Evolutionary conservation across 768 basidiomycete genomes (phyloP).

Genomic region (Tephrocybe sp.): DNA sequence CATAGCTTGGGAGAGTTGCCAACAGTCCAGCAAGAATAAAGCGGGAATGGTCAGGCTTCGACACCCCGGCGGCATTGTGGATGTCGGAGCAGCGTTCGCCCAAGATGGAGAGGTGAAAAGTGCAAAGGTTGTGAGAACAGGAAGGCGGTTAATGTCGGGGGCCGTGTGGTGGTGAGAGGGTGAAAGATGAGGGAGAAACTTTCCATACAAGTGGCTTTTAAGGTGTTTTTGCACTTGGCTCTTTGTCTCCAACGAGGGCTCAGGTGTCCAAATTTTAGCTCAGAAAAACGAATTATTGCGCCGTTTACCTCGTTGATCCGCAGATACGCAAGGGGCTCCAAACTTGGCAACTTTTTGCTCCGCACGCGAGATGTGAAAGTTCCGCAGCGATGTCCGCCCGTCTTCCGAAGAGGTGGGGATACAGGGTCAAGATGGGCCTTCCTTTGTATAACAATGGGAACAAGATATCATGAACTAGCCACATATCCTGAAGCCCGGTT

Average conservation of each 20-base stretch:
- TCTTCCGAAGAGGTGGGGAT: too few species aligned
- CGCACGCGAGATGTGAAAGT: too few species aligned
- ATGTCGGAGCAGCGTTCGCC: slow-evolving; percentile 60
- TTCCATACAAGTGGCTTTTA: not conserved
- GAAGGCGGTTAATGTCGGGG: slow-evolving; percentile 71
- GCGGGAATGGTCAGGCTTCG: slow-evolving; percentile 45
- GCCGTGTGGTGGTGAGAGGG: slow-evolving; percentile 68
- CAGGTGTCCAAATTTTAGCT: not conserved
- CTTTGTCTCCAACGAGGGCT: not conserved
- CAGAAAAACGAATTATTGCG: slow-evolving; percentile 1
- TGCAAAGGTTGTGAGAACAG: slow-evolving; percentile 68
- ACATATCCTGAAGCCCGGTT: too few species aligned
- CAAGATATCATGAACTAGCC: too few species aligned
- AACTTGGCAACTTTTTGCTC: not conserved
- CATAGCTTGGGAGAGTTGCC: slow-evolving; percentile 51
- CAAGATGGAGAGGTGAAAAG: slow-evolving; percentile 47
- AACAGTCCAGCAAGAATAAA: slow-evolving; percentile 19
- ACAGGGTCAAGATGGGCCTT: too few species aligned
- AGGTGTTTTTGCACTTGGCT: slow-evolving; percentile 1
- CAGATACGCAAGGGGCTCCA: not conserved
- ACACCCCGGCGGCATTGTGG: slow-evolving; percentile 68
- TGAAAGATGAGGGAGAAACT: not conserved
- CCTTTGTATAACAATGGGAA: too few species aligned
- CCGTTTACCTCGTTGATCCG: slow-evolving; percentile 3
- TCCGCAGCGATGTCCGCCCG: too few species aligned